A percentile compares a stretch with the other conserved stretches of the same genome.
Conservation (phyloP, 2,329 filamentous ascomycete species). For the Curvularia lunata region DNA sequence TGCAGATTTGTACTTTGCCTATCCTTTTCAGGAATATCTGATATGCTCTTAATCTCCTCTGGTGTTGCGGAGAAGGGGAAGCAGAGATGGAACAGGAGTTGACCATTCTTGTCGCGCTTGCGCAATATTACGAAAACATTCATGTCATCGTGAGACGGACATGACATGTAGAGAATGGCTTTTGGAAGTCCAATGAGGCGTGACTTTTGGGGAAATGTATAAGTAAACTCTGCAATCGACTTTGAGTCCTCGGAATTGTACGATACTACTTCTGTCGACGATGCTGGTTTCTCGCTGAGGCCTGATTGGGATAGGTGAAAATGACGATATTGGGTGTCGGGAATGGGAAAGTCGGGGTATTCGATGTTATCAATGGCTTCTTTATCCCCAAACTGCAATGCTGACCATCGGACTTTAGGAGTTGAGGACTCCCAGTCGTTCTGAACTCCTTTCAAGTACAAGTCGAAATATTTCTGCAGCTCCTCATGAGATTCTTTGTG, state of each 20-base stretch:
- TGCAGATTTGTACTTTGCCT: constrained; percentile 52
- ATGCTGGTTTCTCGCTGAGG: constrained; percentile 5
- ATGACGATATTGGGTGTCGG: constrained; percentile 22
- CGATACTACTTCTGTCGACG: constrained; percentile 6
- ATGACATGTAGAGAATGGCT: constrained; percentile 56
- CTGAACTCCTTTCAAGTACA: constrained; percentile 51
- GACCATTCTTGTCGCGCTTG: constrained; percentile 54
- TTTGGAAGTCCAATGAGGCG: constrained; percentile 57
- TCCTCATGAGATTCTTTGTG: constrained; percentile 14
- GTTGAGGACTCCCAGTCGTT: constrained; percentile 58
- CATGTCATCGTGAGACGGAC: constrained; percentile 53
- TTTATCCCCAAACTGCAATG: constrained; percentile 37
- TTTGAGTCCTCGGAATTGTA: constrained; percentile 29
- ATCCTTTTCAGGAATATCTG: constrained; percentile 64
- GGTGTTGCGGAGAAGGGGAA: constrained; percentile 51
- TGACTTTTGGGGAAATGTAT: constrained; percentile 45
- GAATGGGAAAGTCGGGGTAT: constrained; percentile 24
- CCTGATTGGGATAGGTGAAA: constrained; percentile 18
- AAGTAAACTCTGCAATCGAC: constrained; percentile 22
- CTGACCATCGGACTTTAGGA: constrained; percentile 53
- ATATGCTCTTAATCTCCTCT: constrained; percentile 45
- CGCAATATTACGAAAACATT: constrained; percentile 53
- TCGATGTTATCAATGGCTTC: constrained; percentile 27
- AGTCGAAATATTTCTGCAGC: constrained; percentile 53
- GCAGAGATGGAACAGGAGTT: constrained; percentile 37